Conservation (phyloP, 2,329 filamentous ascomycete genomes). For the Fusarium anthophilum region DNA sequence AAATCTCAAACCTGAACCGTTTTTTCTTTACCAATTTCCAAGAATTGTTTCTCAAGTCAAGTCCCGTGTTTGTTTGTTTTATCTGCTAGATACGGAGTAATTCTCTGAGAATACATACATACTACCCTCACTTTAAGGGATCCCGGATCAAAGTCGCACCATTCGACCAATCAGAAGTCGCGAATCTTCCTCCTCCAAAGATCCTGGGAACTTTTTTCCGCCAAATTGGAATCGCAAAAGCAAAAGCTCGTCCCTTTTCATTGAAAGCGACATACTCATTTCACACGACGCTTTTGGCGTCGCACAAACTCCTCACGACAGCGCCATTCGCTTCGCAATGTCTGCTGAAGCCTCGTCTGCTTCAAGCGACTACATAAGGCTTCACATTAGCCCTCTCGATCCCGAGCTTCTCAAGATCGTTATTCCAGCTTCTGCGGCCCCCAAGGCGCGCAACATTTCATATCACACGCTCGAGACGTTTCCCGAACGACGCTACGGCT, state of each 20-base stretch:
- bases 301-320: conserved; percentile 25
- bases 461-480: conserved; percentile 88
- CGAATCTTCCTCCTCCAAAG: not conserved
- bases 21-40: not conserved
- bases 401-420: conserved; percentile 76
- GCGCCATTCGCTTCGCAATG: conserved; percentile 37
- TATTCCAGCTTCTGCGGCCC: conserved; percentile 72
- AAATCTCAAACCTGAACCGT: not conserved
- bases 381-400: conserved; percentile 91
- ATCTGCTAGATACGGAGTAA: not conserved
- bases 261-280: conserved; percentile 2
- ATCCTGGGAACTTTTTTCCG: conserved; percentile 37
- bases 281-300: conserved; percentile 27
- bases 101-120: not conserved
- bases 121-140: not conserved
- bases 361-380: conserved; percentile 49
- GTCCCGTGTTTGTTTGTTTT: not conserved
- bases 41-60: conserved; percentile 6
- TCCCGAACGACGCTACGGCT: conserved; percentile 90
- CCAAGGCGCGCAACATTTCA: conserved; percentile 82
- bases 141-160: conserved; percentile 42
- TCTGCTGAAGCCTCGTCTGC: conserved; percentile 31
- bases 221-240: conserved; percentile 22
- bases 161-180: conserved; percentile 34
- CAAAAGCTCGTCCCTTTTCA: conserved; percentile 30